A percentile compares a stretch with the other conserved stretches of the same genome.
Evolutionary conservation across 495 filamentous ascomycete genomes (phyloP).

Genomic region (Thozetella sp.): DNA sequence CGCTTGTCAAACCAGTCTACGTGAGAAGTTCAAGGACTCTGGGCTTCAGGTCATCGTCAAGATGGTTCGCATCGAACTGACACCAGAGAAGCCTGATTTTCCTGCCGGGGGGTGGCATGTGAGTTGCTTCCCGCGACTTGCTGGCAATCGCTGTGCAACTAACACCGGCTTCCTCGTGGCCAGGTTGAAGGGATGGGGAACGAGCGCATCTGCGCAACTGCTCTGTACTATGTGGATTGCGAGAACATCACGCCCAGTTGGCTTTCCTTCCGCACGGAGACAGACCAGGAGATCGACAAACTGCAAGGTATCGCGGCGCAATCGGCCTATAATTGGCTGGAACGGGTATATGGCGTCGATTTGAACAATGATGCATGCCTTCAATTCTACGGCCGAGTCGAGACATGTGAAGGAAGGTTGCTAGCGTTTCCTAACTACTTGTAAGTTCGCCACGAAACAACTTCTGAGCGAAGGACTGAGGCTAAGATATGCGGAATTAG

Average conservation of each 20-base stretch:
- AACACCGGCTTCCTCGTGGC: too few species aligned
- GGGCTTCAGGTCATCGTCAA: too few species aligned
- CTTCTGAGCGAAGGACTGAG: too few species aligned
- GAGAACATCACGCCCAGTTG: constrained; percentile 58
- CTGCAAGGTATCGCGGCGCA: constrained; percentile 1
- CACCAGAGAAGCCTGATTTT: constrained; percentile 53
- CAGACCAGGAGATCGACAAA: constrained; percentile 24
- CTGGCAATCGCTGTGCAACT: constrained; percentile 42
- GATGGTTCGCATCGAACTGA: constrained; percentile 61
- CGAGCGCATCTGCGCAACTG: constrained; percentile 59
- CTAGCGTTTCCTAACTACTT: constrained; percentile 43
- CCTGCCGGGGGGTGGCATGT: constrained; percentile 36
- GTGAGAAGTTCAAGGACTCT: constrained; percentile 33
- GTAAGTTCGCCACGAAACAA: too few species aligned
- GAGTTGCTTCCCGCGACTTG: constrained; percentile 20
- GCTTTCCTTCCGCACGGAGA: constrained; percentile 53
- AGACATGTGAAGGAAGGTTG: constrained; percentile 30
- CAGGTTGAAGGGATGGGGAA: constrained; percentile 55
- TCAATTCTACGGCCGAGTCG: constrained; percentile 31
- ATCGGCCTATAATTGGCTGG: constrained; percentile 18
- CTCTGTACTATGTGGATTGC: constrained; percentile 61
- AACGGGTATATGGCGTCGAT: constrained; percentile 24
- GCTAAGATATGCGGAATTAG: not conserved
- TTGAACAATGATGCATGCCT: constrained; percentile 3
- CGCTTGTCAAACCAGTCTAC: constrained; percentile 22